These are phyloP conservation scores for Nidularia pulvinata DNA, from an alignment of 768 basidiomycete genomes.

Conservation along the genomic window DNA sequence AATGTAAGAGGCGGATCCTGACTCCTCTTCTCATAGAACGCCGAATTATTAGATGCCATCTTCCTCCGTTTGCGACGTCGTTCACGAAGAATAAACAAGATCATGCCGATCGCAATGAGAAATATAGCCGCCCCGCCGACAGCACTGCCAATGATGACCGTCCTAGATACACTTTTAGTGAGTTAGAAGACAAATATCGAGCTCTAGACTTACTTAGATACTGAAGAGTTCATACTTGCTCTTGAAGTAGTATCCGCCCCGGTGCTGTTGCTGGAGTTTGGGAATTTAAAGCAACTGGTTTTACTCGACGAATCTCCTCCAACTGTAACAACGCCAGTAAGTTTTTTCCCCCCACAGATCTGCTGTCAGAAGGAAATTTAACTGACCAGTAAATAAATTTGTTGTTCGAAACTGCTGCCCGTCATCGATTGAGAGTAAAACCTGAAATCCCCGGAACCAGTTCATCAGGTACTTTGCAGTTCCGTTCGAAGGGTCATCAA, in stretches of 20 bases:
- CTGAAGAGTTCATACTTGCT: neutral
- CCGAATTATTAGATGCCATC: too few relatives aligned
- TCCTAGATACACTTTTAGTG: constrained; percentile 19
- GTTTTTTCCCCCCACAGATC: neutral
- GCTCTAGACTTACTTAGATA: neutral
- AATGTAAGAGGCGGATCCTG: neutral
- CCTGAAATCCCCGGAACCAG: constrained; percentile 27
- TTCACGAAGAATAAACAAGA: constrained; percentile 39
- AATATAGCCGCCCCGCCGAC: constrained; percentile 36
- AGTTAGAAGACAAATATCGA: neutral
- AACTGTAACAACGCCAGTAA: constrained; percentile 15
- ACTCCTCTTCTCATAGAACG: neutral
- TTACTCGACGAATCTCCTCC: constrained; percentile 26
- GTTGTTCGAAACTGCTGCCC: constrained; percentile 37
- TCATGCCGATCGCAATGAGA: constrained; percentile 38
- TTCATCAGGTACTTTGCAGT: constrained; percentile 41
- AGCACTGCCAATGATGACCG: constrained; percentile 43
- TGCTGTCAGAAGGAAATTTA: neutral
- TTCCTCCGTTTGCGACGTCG: constrained; percentile 14
- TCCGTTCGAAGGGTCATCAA: constrained; percentile 22
- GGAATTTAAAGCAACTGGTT: constrained; percentile 5
- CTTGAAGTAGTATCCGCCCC: neutral
- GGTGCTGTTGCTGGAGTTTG: neutral
- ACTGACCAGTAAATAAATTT: constrained; percentile 35
- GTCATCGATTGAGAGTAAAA: constrained; percentile 45